These are phyloP conservation scores for Aspergillus sp. DNA, from an alignment of 2,329 filamentous ascomycete genomes.

Conservation along the genomic window DNA sequence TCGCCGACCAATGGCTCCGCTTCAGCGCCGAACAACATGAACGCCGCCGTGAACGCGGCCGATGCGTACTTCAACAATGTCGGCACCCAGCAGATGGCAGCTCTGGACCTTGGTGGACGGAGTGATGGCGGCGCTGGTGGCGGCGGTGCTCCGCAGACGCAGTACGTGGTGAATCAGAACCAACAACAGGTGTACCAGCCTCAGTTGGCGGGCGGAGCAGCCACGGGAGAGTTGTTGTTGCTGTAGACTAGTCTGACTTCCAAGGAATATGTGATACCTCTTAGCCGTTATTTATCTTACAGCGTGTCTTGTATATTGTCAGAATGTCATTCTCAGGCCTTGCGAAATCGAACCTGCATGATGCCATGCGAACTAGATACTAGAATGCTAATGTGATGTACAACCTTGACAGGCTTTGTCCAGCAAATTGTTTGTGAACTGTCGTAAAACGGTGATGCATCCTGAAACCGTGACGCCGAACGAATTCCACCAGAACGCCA, in stretches of 20 bases:
- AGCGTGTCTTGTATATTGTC: not conserved
- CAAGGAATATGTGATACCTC: conserved; percentile 15
- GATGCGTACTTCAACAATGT: conserved; percentile 85
- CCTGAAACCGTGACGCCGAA: not conserved
- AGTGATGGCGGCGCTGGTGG: conserved; percentile 66
- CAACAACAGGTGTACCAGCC: conserved; percentile 74
- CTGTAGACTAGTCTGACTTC: conserved; percentile 44
- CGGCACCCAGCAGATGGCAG: conserved; percentile 70
- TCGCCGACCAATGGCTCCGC: conserved; percentile 26
- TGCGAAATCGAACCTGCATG: too few relatives aligned
- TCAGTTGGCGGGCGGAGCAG: conserved; percentile 60
- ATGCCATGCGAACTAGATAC: too few relatives aligned
- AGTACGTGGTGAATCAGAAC: conserved; percentile 77
- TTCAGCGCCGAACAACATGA: conserved; percentile 52
- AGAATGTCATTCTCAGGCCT: not conserved
- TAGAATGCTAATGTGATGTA: too few relatives aligned
- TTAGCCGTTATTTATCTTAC: not conserved
- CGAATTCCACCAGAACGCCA: conserved; percentile 1
- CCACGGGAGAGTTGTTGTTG: conserved; percentile 70
- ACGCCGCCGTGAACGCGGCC: conserved; percentile 75
- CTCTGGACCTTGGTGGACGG: conserved; percentile 65
- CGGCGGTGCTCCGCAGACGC: conserved; percentile 48
- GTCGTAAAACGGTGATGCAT: not conserved
- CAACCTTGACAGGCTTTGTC: too few relatives aligned
- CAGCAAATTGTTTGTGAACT: too few relatives aligned